Conservation (phyloP, 2,329 filamentous ascomycete genomes). For the Periconia sp. region DNA sequence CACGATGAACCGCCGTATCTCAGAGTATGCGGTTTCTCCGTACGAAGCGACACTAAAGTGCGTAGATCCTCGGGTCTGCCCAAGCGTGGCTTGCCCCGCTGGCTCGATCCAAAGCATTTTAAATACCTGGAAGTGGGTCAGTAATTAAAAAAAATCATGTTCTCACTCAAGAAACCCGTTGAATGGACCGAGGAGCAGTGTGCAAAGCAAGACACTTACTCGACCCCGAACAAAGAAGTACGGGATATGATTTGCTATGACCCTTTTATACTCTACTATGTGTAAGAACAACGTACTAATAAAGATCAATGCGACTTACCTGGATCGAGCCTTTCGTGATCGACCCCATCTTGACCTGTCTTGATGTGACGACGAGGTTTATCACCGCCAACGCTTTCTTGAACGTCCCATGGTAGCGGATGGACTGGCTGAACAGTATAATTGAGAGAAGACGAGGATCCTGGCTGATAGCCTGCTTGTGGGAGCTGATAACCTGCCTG, state of each 20-base stretch:
- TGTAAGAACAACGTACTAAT: background rate
- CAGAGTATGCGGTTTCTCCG: no score
- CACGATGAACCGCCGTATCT: no score
- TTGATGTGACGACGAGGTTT: background rate
- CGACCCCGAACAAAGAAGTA: constrained; percentile 1
- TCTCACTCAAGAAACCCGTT: no score
- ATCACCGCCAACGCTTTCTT: background rate
- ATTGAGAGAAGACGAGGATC: no score
- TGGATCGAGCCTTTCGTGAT: background rate
- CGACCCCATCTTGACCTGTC: background rate
- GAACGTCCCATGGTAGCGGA: background rate
- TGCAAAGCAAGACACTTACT: background rate
- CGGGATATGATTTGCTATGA: background rate
- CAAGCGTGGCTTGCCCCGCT: no score
- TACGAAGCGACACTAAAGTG: no score
- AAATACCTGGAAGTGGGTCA: no score
- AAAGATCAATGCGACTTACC: background rate
- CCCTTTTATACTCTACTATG: background rate
- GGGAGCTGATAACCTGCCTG: background rate
- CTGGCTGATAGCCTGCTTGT: background rate
- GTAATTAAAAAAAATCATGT: no score
- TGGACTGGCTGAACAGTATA: background rate
- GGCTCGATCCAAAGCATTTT: no score
- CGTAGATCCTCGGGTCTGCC: no score
- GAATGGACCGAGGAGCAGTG: no score